Percentiles rank a stretch among this genome's conserved stretches.
Evolutionary conservation across 345 rosid genomes (phyloP).

Genomic region (Sisymbrium irio): DNA sequence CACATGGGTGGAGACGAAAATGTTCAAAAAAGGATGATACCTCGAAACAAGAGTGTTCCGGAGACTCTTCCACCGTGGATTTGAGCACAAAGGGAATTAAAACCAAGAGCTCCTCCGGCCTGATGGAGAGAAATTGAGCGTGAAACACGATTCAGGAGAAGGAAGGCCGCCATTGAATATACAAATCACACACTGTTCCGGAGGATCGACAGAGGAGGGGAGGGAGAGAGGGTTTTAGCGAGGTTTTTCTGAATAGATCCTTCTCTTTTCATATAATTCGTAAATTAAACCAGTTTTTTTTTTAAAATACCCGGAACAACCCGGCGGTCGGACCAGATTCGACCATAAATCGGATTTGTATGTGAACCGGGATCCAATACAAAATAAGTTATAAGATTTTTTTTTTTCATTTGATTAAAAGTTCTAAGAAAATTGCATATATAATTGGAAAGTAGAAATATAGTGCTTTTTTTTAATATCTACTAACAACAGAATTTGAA

Average conservation of each 20-base stretch:
- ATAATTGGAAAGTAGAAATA: too few species aligned
- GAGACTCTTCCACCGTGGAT: conserved; percentile 18
- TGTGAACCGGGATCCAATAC: too few species aligned
- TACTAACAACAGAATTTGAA: too few species aligned
- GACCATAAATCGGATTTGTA: background rate
- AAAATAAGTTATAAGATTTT: too few species aligned
- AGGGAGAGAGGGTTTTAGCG: conserved; percentile 21
- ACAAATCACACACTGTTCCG: background rate
- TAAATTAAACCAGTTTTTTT: background rate
- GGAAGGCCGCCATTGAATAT: conserved; percentile 22
- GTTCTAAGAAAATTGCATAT: too few species aligned
- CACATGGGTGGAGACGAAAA: too few species aligned
- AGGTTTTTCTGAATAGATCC: conserved; percentile 5
- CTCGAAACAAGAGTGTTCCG: conserved; percentile 38
- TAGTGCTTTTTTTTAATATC: too few species aligned
- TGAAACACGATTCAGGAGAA: conserved; percentile 20
- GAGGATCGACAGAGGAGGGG: background rate
- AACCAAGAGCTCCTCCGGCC: conserved; percentile 33
- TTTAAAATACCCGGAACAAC: background rate
- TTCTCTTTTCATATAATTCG: background rate
- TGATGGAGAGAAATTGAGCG: conserved; percentile 25
- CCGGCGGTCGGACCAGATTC: background rate
- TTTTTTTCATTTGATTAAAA: too few species aligned
- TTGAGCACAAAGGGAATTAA: conserved; percentile 33
- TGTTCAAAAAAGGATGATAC: conserved; percentile 28